phyloP scores from a whole-genome alignment of 768 basidiomycete genomes.

The Suillus variegatus region DNA sequence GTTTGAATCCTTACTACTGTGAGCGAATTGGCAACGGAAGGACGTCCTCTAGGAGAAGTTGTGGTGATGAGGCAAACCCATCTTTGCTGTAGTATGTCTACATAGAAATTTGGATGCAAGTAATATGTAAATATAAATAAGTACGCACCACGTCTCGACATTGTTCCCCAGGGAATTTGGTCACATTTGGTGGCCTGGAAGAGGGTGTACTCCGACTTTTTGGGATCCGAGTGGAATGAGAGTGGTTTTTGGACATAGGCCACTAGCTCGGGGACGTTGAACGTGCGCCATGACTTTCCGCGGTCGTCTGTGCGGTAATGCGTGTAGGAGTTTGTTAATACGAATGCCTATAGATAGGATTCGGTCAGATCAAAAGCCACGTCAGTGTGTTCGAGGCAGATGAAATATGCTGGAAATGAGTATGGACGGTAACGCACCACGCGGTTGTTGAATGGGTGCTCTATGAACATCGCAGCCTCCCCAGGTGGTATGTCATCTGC shows the following conservation, averaged over 20 bases:
- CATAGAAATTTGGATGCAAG: conserved; percentile 13
- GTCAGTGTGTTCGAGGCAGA: background rate
- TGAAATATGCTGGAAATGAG: conserved; percentile 6
- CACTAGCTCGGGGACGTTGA: conserved; percentile 60
- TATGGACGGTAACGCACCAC: conserved; percentile 48
- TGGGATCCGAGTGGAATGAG: conserved; percentile 81
- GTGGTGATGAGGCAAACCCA: conserved; percentile 65
- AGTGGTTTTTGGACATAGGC: conserved; percentile 60
- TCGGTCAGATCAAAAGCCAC: conserved; percentile 5
- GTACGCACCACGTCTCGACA: conserved; percentile 72
- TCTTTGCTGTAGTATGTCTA: conserved; percentile 91
- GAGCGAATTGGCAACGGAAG: conserved; percentile 86
- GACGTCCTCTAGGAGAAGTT: conserved; percentile 68
- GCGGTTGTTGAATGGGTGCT: conserved; percentile 83
- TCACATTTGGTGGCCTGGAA: conserved; percentile 77
- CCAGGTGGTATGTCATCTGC: conserved; percentile 55
- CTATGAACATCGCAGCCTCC: conserved; percentile 68
- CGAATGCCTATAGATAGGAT: conserved; percentile 67
- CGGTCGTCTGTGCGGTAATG: conserved; percentile 91
- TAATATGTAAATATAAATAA: background rate
- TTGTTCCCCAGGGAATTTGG: conserved; percentile 48
- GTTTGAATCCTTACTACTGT: conserved; percentile 80
- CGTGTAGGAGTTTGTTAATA: conserved; percentile 67
- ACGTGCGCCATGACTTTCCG: conserved; percentile 85
- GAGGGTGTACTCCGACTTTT: conserved; percentile 71